A percentile compares a stretch with the other conserved stretches of the same genome.
phyloP scores from a whole-genome alignment of 164 flowering plant genomes.

The Magnolia kwangsiensis region DNA sequence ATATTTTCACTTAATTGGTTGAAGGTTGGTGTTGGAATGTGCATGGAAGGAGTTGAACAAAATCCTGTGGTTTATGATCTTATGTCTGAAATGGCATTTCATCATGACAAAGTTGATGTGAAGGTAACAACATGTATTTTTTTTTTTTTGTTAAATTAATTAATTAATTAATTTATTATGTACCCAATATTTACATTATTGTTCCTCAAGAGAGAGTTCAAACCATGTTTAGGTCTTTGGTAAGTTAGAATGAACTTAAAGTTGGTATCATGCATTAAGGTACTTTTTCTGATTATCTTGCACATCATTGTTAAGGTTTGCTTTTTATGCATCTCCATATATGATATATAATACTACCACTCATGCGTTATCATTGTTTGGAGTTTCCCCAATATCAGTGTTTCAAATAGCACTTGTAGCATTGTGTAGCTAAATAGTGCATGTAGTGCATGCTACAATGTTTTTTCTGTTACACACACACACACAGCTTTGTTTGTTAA shows the following conservation, averaged over 20 bases:
- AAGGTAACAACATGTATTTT: conserved; percentile 32
- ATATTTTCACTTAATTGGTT: background rate
- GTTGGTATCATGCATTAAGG: background rate
- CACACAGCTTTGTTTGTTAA: too few species aligned
- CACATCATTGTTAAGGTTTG: too few species aligned
- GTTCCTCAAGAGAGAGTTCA: background rate
- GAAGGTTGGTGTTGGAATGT: conserved; percentile 80
- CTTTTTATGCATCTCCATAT: too few species aligned
- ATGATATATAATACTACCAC: too few species aligned
- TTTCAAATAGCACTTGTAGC: too few species aligned
- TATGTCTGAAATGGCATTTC: conserved; percentile 85
- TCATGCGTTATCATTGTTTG: too few species aligned
- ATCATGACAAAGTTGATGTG: conserved; percentile 39
- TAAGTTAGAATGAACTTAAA: background rate
- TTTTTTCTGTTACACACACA: too few species aligned
- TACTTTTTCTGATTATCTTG: too few species aligned
- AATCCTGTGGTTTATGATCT: conserved; percentile 82
- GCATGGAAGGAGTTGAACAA: conserved; percentile 83
- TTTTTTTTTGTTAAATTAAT: background rate
- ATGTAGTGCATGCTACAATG: too few species aligned
- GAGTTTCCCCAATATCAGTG: too few species aligned
- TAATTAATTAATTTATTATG: background rate
- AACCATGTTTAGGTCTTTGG: background rate
- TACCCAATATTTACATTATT: background rate
- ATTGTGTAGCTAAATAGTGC: too few species aligned